Evolutionary conservation across 164 flowering plant genomes (phyloP).

Genomic region (Liquidambar formosana): DNA sequence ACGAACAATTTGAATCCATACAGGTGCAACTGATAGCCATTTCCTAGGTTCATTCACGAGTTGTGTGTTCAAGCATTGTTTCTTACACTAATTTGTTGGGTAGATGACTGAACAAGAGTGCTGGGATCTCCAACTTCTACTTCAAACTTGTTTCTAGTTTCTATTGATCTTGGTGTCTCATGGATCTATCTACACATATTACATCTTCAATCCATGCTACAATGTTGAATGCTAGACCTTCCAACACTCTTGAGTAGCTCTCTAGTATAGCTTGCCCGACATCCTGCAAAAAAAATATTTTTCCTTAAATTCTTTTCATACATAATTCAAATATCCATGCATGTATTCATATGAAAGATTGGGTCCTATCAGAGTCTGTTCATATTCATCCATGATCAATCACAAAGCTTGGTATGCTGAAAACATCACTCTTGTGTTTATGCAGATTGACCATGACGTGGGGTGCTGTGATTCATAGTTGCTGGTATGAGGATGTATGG

Average conservation of each 20-base stretch:
- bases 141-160: background rate
- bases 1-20: background rate
- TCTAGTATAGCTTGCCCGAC: constrained; percentile 89
- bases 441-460: background rate
- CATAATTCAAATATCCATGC: too few species aligned
- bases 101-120: background rate
- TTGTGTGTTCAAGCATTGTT: background rate
- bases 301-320: background rate
- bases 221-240: constrained; percentile 87
- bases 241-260: constrained; percentile 97
- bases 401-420: background rate
- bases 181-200: constrained; percentile 53
- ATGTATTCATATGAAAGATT: background rate
- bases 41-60: too few species aligned
- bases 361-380: background rate
- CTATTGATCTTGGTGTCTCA: constrained; percentile 34
- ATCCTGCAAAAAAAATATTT: constrained; percentile 57
- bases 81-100: background rate
- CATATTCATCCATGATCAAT: too few species aligned
- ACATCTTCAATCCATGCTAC: constrained; percentile 95
- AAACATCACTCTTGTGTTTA: background rate
- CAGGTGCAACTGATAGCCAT: too few species aligned
- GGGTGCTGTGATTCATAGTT: background rate
- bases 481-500: background rate
- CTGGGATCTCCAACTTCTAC: background rate